Evolutionary conservation across 345 rosid genomes (phyloP).

Genomic region (Arabidopsis arenosa): DNA sequence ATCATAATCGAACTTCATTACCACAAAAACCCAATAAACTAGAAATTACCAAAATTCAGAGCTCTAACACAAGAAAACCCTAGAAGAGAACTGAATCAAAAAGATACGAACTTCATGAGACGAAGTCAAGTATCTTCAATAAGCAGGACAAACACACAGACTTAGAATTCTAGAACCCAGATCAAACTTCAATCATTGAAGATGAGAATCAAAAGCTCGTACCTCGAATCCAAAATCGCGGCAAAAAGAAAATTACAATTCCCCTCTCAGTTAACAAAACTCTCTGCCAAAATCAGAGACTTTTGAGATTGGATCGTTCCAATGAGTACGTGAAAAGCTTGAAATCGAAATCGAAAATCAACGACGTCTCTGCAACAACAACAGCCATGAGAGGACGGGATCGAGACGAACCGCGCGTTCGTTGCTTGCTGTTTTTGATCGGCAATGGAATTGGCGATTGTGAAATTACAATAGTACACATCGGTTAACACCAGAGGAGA

Average conservation of each 20-base stretch:
- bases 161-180: constrained; percentile 48
- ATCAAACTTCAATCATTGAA: constrained; percentile 41
- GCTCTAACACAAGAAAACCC: constrained; percentile 38
- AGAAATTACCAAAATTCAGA: constrained; percentile 14
- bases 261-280: not conserved
- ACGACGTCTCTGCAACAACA: constrained; percentile 54
- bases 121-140: constrained; percentile 43
- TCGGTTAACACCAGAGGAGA: not conserved
- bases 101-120: constrained; percentile 29
- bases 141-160: constrained; percentile 21
- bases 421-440: constrained; percentile 74
- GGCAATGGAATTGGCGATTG: constrained; percentile 59
- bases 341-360: constrained; percentile 49
- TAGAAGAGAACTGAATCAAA: constrained; percentile 46
- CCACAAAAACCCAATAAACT: constrained; percentile 39
- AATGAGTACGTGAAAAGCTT: constrained; percentile 48
- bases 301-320: constrained; percentile 38
- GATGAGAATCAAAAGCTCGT: constrained; percentile 35
- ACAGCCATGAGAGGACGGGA: constrained; percentile 70
- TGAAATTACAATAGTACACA: constrained; percentile 57
- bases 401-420: constrained; percentile 49
- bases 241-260: constrained; percentile 2
- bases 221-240: constrained; percentile 43
- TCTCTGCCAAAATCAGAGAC: constrained; percentile 37
- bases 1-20: constrained; percentile 49